These are phyloP conservation scores for Eucalyptus camaldulensis DNA, from an alignment of 345 rosid species.

Conservation along the genomic window DNA sequence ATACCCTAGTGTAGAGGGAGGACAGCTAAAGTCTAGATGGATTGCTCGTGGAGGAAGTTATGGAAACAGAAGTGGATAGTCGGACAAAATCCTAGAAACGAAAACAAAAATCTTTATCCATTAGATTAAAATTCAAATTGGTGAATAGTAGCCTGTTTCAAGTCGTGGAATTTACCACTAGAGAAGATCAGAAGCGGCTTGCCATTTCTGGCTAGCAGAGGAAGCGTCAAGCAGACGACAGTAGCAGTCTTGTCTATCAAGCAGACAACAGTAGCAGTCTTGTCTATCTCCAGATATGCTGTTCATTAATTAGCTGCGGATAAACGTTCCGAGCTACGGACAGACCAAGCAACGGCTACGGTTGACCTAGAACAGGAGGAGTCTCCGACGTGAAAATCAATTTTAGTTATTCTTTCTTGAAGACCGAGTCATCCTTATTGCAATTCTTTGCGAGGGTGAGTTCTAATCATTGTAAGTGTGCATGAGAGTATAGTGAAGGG, in stretches of 20 bases:
- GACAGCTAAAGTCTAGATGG: not conserved
- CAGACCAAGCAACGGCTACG: not conserved
- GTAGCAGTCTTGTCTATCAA: not conserved
- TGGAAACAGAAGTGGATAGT: not conserved
- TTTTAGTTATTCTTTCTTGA: not conserved
- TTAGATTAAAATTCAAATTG: not conserved
- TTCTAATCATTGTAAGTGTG: not conserved
- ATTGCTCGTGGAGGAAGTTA: not conserved
- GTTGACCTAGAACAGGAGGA: not conserved
- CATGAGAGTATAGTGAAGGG: not conserved
- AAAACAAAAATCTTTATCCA: not conserved
- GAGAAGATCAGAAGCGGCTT: not conserved
- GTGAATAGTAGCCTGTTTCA: not conserved
- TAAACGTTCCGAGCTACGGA: not conserved
- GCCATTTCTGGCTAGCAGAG: not conserved
- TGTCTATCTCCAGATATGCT: not conserved
- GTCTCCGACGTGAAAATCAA: not conserved
- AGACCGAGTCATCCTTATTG: not conserved
- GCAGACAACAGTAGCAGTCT: not conserved
- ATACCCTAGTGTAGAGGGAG: not conserved
- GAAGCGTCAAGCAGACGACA: not conserved
- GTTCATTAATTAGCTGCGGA: not conserved
- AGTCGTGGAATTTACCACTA: not conserved
- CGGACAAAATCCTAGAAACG: not conserved
- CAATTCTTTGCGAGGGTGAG: not conserved